Conservation (phyloP, 768 basidiomycete species). For the Tricholoma terreum region DNA sequence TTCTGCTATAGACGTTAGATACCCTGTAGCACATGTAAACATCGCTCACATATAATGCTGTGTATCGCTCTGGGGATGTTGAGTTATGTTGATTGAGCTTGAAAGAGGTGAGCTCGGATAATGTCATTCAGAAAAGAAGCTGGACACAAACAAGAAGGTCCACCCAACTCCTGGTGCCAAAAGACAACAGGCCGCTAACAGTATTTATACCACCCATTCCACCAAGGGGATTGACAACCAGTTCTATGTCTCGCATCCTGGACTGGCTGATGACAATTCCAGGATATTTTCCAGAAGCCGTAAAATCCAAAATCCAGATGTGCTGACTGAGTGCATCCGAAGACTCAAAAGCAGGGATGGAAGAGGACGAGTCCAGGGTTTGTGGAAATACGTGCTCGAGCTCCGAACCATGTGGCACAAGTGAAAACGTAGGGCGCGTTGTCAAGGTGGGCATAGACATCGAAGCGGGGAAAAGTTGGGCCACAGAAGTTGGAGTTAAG, state of each 20-base stretch:
- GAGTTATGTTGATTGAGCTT: conserved; percentile 53
- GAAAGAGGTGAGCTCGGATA: conserved; percentile 3
- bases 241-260: conserved; percentile 70
- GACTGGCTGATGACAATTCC: conserved; percentile 74
- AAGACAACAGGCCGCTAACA: conserved; percentile 41
- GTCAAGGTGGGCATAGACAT: conserved; percentile 45
- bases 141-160: conserved; percentile 51
- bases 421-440: conserved; percentile 52
- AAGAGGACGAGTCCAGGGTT: conserved; percentile 27
- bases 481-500: conserved; percentile 32
- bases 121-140: neutral
- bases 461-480: conserved; percentile 39
- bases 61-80: conserved; percentile 61
- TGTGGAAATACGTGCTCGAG: conserved; percentile 55
- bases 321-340: conserved; percentile 26
- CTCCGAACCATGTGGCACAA: conserved; percentile 41
- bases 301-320: conserved; percentile 75
- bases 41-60: conserved; percentile 58
- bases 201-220: conserved; percentile 40
- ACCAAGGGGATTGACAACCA: conserved; percentile 55
- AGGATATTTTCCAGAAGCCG: conserved; percentile 43
- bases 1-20: conserved; percentile 35
- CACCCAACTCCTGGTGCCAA: conserved; percentile 59
- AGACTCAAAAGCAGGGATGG: conserved; percentile 15
- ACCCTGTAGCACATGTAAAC: neutral